Evolutionary conservation across 2,329 filamentous ascomycete genomes (phyloP), one percentile per base, ranked within the genome.

Genomic region (Exophiala lecanii-corni): DNA sequence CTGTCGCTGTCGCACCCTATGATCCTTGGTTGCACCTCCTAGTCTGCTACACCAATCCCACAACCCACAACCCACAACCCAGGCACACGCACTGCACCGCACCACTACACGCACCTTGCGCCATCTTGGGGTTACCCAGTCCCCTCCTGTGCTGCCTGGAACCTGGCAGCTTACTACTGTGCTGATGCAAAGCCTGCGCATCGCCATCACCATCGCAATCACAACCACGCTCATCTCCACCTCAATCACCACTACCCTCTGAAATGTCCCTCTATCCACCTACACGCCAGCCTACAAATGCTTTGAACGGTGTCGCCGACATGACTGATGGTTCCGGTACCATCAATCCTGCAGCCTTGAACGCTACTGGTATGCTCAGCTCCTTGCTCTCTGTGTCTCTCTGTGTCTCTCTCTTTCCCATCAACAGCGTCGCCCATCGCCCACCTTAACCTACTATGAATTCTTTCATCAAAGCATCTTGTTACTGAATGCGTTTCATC

Each of bases 281-380:
- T 41, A 44, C 58, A 55, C 66, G 68, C 49, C 62, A 66, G 37
- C 57, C 64, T 72, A 73, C 77, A 64, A 72, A 75, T 66, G 74
- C 78, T 67, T 76, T 81, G 67, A 83, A 82, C 74, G 79, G 80
- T 69, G 64, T 74, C 57, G 66, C 47, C 50, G 46, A 51, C 46
- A 56, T 69, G 48, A 72, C 75, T 59, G 84, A 85, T 77, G 84
- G 86, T 65, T 84, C 84, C 73, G 86, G 84, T 64, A 94, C 88
- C 63, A 92, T 94, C 75, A 87, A 94, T 75, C 88, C 88, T 65
- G 86, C 86, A 61, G 86, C 84, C 54, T 76, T 94, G 72, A 88
- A 84, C 71, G 82, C 82, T 64, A 72, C 81, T 73, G 80, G 85
- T 91, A 81, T 59, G 66, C 30, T 36, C 12, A 12, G 6, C 12